Conservation (phyloP, 768 basidiomycete genomes). For the Pleurotus ostreatus region DNA sequence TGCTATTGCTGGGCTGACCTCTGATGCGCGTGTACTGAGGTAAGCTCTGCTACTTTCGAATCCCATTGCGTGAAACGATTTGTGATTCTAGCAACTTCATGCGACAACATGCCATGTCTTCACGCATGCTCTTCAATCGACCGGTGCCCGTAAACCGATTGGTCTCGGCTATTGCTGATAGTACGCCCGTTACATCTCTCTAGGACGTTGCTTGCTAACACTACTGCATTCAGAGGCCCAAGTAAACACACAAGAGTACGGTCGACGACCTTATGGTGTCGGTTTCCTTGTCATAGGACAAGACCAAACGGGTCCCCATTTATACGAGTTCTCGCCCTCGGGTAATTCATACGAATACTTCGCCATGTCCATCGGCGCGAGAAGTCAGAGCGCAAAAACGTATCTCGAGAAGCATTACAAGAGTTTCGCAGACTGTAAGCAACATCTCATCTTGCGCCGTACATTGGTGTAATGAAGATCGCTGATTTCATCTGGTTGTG, state of each 20-base stretch:
- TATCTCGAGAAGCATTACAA: conserved; percentile 95
- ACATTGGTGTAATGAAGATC: not conserved
- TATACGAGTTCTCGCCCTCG: conserved; percentile 97
- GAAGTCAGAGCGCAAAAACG: conserved; percentile 97
- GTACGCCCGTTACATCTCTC: conserved; percentile 39
- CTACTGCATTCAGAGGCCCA: conserved; percentile 74
- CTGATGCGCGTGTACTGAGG: conserved; percentile 97
- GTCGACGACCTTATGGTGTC: conserved; percentile 95
- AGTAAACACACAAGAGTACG: conserved; percentile 98
- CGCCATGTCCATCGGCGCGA: conserved; percentile 97
- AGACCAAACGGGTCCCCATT: conserved; percentile 95
- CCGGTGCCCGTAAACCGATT: conserved; percentile 92
- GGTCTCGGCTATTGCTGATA: conserved; percentile 91
- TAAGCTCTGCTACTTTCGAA: conserved; percentile 26
- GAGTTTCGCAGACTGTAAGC: conserved; percentile 80
- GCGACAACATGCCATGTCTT: conserved; percentile 97
- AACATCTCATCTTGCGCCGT: not conserved
- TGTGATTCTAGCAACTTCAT: conserved; percentile 80
- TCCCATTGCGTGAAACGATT: not conserved
- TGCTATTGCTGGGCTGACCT: conserved; percentile 97
- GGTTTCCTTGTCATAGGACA: conserved; percentile 97
- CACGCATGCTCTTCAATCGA: conserved; percentile 92
- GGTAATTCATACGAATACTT: conserved; percentile 97
- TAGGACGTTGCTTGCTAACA: not conserved
- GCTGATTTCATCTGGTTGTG: not conserved